Evolutionary conservation across 305 asterid genomes (phyloP), one percentile per base, ranked within the genome.

Genomic region (Rubia balearica): DNA sequence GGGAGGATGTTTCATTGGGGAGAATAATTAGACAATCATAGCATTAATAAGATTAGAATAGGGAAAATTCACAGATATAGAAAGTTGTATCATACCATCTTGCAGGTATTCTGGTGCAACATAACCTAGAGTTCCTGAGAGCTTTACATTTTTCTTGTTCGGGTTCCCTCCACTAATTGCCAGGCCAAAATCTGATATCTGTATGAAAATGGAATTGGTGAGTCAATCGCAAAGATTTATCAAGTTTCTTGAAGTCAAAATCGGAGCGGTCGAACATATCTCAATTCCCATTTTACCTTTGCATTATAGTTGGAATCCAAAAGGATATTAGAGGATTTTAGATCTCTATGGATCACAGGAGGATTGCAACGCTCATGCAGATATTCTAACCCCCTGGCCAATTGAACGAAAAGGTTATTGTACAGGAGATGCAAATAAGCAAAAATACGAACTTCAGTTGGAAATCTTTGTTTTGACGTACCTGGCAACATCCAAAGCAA

Each of bases 401-500:
- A 56, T 9, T 17, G 10, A 66, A 16, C 14, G 73, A 66, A 33
- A 21, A 49, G 40, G 63, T 56, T 12, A 69, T 17, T 55, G 13
- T 65, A 51, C 30, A 41, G 51, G 27, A 67, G 43, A 42, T 49
- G 48, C 67, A 33, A 30, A n/a, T 33, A 8, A 41, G 66, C 45
- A 45, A 71, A 22, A 2, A 33, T 67, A 45, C 49, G 22, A 7
- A 36, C 22, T 43, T 66, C n/a, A 24, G 10, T 17, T 8, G 19
- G 6, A 48, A 12, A 30, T 11, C 67, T 16, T 30, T 27, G 67
- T 8, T 46, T 69, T 69, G 17, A 36, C 57, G 56, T 81, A 93
- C 97, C 96, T 89, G 49, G 97, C 98, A 65, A 93, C 83, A 82
- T 93, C 98, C 69, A 93, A 84, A 40, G 97, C 96, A 68, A 90